Evolutionary conservation across 805 yeast species (phyloP).

Genomic region (Ogataea sp.): DNA sequence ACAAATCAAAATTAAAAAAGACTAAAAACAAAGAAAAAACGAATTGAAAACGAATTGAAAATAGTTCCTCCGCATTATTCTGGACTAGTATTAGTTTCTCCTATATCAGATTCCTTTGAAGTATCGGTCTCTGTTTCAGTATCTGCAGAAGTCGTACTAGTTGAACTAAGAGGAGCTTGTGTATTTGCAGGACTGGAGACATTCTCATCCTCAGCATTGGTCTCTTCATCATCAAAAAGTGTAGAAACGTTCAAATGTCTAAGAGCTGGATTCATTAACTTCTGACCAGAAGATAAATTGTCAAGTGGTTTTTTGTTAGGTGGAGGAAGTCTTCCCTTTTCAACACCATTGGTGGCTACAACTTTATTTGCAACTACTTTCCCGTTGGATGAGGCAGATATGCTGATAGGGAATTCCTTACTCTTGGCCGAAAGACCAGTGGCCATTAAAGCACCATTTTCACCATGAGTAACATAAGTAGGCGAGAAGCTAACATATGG

Average conservation of each 20-base stretch:
- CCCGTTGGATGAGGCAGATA: too few relatives aligned
- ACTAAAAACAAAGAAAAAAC: too few relatives aligned
- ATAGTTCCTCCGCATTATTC: too few relatives aligned
- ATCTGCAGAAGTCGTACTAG: background rate
- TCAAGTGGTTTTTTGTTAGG: background rate
- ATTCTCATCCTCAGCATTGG: too few relatives aligned
- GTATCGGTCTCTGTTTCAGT: too few relatives aligned
- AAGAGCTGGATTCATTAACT: slow-evolving; percentile 15
- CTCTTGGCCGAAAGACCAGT: slow-evolving; percentile 2
- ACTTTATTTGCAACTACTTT: background rate
- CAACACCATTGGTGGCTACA: background rate
- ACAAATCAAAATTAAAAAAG: too few relatives aligned
- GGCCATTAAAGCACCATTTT: slow-evolving; percentile 7
- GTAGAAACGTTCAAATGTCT: slow-evolving; percentile 17
- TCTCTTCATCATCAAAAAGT: slow-evolving; percentile 12
- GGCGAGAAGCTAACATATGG: slow-evolving; percentile 1
- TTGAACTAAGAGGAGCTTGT: background rate
- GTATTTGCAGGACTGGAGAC: background rate
- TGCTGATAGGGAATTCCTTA: too few relatives aligned
- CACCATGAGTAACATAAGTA: background rate
- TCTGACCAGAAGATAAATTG: background rate
- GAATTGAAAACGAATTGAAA: too few relatives aligned
- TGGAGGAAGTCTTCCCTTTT: background rate
- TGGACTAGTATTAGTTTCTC: too few relatives aligned
- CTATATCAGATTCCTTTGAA: too few relatives aligned